Base-by-base conservation (phyloP, 495 filamentous ascomycete genomes). In the Daldinia caldariorum region DNA sequence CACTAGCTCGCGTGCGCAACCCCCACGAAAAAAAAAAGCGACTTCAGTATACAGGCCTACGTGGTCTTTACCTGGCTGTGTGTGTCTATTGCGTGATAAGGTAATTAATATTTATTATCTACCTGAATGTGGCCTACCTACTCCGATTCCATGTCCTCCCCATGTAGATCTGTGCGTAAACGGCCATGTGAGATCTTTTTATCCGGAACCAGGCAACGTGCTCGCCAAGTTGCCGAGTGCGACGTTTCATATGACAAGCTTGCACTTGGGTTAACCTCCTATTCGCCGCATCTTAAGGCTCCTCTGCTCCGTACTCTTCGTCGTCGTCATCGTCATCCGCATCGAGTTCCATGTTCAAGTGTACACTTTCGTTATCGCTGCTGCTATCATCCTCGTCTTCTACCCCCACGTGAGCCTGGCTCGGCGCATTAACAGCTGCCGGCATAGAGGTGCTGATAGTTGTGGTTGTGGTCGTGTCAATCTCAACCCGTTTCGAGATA, bases 311-410 rank as follows among this genome's bases (percentile, higher is more conserved):
- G 38, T 78, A 71, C 20, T 67, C 58, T 12, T 78, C 74, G 4
- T 71, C 70, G 0, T 75, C 75, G 3, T 69, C 74, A 0, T 74
- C 73, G 6, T 77, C 75, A 35, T 77, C 76, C 1, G 71, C 62
- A 41, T 78, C 77, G 1, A 80, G 70, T n/a, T 79, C 78, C 76
- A 80, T 79, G 18, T 79, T 74, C 22, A 82, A 71, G 60, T 82
- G 80, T 16, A 81, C 77, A 58, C 79, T 81, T 51, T 77, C 79
- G 34, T 79, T 67, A 50, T 79, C 78, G 51, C 72, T 76, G 1
- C 75, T 69, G 2, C 75, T 69, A 1, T 69, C 54, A 35, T 75
- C 66, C 26, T 34, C 43, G 3, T 55, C 68, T 45, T 45, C 37
- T 7, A 1, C 32, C 31, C 31, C 60, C 20, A 45, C 54, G 34